Base-by-base conservation (phyloP, 2,329 filamentous ascomycete species). In the Trichoderma atrobrunneum region DNA sequence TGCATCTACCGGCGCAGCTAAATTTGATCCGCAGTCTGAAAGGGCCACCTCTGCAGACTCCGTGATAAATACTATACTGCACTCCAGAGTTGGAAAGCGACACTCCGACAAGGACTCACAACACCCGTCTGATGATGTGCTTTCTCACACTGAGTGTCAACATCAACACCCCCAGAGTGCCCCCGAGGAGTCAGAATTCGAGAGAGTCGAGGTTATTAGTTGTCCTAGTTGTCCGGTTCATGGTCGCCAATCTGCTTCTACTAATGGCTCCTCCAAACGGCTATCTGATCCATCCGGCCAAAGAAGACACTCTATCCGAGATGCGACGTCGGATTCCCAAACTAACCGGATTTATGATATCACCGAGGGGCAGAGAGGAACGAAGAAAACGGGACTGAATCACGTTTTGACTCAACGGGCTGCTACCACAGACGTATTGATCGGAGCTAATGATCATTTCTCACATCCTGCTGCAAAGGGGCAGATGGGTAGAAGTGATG, bases 121-220 rank as follows among this genome's bases (percentile, higher is more conserved):
- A n/a, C 32, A 16, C 16, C 21, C 28, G 4, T 18, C 21, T 30
- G 30, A 36, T 7, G 51, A n/a, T 8, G 21, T 34, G 51, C 5
- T 8, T 1, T 24, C 30, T 66, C 30, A 39, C 0, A 21, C 7
- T 21, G 48, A 56, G 3, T 7, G 51, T n/a, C n/a, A 30, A 21
- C 24, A 59, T 32, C n/a, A 30, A 36, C 24, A 59, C 5, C 18
- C 54, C 48, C 66, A 62, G 12, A 54, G 14, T 5, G 26, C 24
- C 14, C 60, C n/a, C 24, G 21, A 60, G 10, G 66, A 66, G 24
- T 28, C 61, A 11, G 68, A 67, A 2, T 75, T 74, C 21, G 76
- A 76, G 16, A 71, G 72, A 28, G 71, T 76, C 11, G 77, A 77
- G 54, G 39, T 64, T 7, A 73, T 78, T 59, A 21, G 74, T 32